Evolutionary conservation across 805 yeast species (phyloP).

Genomic region (Candida hungchunana): DNA sequence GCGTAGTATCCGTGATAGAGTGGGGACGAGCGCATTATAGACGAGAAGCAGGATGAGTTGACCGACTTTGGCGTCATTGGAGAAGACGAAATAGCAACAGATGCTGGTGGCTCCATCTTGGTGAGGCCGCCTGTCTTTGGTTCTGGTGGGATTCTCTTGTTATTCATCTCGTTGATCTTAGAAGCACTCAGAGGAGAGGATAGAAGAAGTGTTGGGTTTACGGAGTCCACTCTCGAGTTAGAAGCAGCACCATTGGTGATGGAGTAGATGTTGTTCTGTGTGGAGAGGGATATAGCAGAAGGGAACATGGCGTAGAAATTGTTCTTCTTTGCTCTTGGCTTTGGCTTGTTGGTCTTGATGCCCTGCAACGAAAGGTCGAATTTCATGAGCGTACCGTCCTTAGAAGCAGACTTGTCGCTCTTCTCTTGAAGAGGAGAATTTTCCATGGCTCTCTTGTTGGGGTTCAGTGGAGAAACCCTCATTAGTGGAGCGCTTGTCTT

Average conservation of each 20-base stretch:
- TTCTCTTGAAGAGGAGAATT: conserved; percentile 18
- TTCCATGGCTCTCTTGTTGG: conserved; percentile 1
- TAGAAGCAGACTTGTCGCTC: conserved; percentile 24
- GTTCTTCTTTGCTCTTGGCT: conserved; percentile 4
- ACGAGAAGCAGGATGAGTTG: conserved; percentile 26
- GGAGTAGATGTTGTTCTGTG: conserved; percentile 24
- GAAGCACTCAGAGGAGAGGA: conserved; percentile 25
- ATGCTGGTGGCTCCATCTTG: conserved; percentile 4
- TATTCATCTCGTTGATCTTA: conserved; percentile 15
- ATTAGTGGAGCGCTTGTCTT: conserved; percentile 26
- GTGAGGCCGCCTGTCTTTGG: background rate
- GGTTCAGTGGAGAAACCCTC: conserved; percentile 24
- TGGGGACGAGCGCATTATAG: conserved; percentile 28
- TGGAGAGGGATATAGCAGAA: conserved; percentile 11
- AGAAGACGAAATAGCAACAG: conserved; percentile 16
- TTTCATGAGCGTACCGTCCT: conserved; percentile 24
- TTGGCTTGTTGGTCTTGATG: conserved; percentile 4
- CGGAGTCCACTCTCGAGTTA: conserved; percentile 9
- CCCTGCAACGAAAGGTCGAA: conserved; percentile 15
- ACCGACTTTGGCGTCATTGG: conserved; percentile 26
- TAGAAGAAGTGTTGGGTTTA: conserved; percentile 24
- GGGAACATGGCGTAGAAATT: conserved; percentile 9
- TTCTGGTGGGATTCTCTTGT: conserved; percentile 10
- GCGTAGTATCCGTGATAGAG: conserved; percentile 27
- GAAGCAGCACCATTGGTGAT: conserved; percentile 8